Evolutionary conservation across 2,329 filamentous ascomycete genomes (phyloP), one percentile per base, ranked within the genome.

Genomic region (Incumbomyces delicatus): DNA sequence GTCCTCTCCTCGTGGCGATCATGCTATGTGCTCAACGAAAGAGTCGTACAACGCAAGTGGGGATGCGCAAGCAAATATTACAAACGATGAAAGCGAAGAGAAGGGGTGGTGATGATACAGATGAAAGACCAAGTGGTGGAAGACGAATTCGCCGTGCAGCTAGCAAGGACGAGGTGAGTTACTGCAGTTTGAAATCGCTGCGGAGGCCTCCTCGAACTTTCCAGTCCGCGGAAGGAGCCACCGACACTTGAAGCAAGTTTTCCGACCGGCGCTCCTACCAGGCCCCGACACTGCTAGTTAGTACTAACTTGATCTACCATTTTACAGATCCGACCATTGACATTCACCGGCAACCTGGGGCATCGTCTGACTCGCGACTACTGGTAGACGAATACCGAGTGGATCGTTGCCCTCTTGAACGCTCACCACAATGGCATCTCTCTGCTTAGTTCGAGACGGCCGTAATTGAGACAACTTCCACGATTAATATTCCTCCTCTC

Each of bases 1-100:
- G 51, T 47, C 49, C 50, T 34, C 53, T 46, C 41, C 54, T 49
- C 42, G 49, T 37, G 41, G 51, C 36, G 47, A 55, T 48, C 54
- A 57, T 57, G 51, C 54, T 55, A 53, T 50, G 32, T 45, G 18
- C 22, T 16, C 18, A 44, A n/a, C 3, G 13, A 14, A 30, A 37
- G 16, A 17, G 12, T 12, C 8, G 31, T 32, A 17, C 17, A 38
- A 16, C 11, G 12, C 13, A 17, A 3, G 22, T 5, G 14, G 20
- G 12, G n/a, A 22, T 27, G 16, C 33, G 18, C 17, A 31, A 4
- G 22, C 16, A 29, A 11, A 18, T 31, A 31, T 36, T 45, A 45
- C n/a, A 30, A 37, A 16, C 16, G 13, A 16, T 13, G 18, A 14
- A 45, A 38, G 20, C 4, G 27, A 38, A 30, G 6, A 30, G 38